Evolutionary conservation across 2,329 filamentous ascomycete genomes (phyloP), one percentile per base, ranked within the genome.

Genomic region (Xylariaceae sp.): DNA sequence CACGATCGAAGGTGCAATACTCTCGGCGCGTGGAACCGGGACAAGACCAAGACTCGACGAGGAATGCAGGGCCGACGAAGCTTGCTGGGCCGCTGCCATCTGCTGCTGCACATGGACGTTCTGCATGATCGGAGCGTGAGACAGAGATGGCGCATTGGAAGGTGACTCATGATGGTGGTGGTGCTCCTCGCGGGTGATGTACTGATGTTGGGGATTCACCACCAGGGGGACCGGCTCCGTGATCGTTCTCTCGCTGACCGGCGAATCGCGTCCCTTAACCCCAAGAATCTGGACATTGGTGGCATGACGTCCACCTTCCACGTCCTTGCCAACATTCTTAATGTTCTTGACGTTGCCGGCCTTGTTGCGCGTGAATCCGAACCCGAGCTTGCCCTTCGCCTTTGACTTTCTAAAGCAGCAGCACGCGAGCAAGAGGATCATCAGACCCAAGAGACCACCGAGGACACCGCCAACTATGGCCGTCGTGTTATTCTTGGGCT

Each of bases 401-500:
- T 62, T 63, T 2, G 56, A 9, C 37, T 42, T 42, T 42, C 37
- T 9, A 9, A 4, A 13, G 7, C 37, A 42, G 52, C 13, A 51
- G 55, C 55, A 64, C 65, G 42, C 68, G 45, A 68, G 58, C n/a
- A 71, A 55, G 4, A 67, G 59, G 13, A 73, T 60, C 1, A 73
- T 59, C 3, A 67, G 61, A 0, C 71, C 67, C 3, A 62, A 64
- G 6, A 71, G 30, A 0, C 71, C 72, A 57, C 72, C 73, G 7
- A 74, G 62, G 0, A 67, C 68, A 7, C 71, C 67, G 47, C 71
- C 72, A 7, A 71, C 67, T 17, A 74, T 71, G 45, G 68, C 66
- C 9, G 67, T 68, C 0, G 63, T 68, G 60, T 56, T 64, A n/a
- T 44, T 62, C 13, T 48, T 45, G n/a, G 18, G 15, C 8, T 11